Evolutionary conservation across 331 rosid genomes (phyloP).

Genomic region (Phaseolus coccineus): DNA sequence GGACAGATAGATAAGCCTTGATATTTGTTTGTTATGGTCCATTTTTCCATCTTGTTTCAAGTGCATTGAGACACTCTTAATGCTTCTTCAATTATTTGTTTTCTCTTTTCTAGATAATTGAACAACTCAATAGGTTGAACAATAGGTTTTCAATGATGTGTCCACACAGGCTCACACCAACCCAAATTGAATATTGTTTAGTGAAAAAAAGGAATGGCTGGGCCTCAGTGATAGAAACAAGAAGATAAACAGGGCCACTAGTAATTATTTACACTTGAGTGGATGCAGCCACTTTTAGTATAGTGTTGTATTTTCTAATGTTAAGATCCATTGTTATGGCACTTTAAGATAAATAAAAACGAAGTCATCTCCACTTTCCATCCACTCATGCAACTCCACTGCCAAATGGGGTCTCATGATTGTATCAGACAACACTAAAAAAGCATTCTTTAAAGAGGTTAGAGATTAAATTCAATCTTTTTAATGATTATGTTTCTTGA

Average conservation of each 20-base stretch:
- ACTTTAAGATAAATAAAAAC: conserved; percentile 36
- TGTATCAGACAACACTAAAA: conserved; percentile 17
- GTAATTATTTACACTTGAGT: conserved; percentile 44
- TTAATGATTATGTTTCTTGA: conserved; percentile 32
- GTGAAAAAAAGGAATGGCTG: conserved; percentile 40
- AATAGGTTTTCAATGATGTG: conserved; percentile 31
- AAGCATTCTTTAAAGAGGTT: conserved; percentile 3
- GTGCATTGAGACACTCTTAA: background rate
- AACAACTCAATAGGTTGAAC: conserved; percentile 36
- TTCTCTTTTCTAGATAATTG: conserved; percentile 27
- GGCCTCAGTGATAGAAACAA: conserved; percentile 14
- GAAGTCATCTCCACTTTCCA: conserved; percentile 33
- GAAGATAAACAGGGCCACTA: conserved; percentile 28
- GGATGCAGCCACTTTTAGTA: conserved; percentile 45
- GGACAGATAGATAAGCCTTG: background rate
- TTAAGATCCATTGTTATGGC: conserved; percentile 39
- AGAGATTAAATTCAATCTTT: conserved; percentile 26
- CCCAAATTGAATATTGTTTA: conserved; percentile 29
- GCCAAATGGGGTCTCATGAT: conserved; percentile 28
- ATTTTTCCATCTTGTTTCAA: conserved; percentile 13
- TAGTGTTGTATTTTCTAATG: conserved; percentile 35
- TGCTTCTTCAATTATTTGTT: conserved; percentile 25
- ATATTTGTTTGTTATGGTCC: background rate
- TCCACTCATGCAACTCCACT: conserved; percentile 32
- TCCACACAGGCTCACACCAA: conserved; percentile 35